Evolutionary conservation across 805 yeast genomes (phyloP).

Genomic region (Candida oleophila): DNA sequence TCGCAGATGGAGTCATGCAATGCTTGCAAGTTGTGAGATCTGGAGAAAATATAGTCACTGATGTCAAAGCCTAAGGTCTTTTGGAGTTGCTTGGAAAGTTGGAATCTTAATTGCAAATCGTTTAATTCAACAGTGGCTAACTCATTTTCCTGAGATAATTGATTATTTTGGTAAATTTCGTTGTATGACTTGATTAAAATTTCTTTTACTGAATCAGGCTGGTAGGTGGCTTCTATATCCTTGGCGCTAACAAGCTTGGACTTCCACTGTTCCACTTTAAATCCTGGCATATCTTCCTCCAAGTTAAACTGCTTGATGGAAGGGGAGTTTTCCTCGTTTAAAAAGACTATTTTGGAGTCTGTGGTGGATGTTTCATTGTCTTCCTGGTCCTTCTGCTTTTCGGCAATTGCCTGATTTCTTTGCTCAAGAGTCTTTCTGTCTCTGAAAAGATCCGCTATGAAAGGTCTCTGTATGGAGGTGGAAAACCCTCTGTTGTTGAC

Average conservation of each 20-base stretch:
- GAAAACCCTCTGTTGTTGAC: background rate
- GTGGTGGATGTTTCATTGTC: background rate
- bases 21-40: constrained; percentile 35
- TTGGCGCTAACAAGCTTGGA: constrained; percentile 15
- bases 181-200: constrained; percentile 26
- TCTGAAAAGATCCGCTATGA: constrained; percentile 5
- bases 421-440: constrained; percentile 7
- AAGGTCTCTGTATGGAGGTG: background rate
- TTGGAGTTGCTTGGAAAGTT: constrained; percentile 48
- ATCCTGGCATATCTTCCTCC: constrained; percentile 33
- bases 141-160: constrained; percentile 3
- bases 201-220: constrained; percentile 20
- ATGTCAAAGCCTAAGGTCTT: constrained; percentile 49
- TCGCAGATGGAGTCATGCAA: constrained; percentile 38
- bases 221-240: constrained; percentile 29
- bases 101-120: constrained; percentile 51
- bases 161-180: constrained; percentile 13
- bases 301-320: constrained; percentile 22
- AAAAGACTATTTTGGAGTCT: constrained; percentile 23
- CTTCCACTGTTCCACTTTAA: constrained; percentile 38
- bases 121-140: constrained; percentile 21
- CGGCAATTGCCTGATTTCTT: constrained; percentile 2
- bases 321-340: constrained; percentile 37
- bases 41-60: constrained; percentile 50
- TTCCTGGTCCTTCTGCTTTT: constrained; percentile 1